Evolutionary conservation across 2,329 filamentous ascomycete genomes (phyloP).

Genomic region (Fusarium napiforme): DNA sequence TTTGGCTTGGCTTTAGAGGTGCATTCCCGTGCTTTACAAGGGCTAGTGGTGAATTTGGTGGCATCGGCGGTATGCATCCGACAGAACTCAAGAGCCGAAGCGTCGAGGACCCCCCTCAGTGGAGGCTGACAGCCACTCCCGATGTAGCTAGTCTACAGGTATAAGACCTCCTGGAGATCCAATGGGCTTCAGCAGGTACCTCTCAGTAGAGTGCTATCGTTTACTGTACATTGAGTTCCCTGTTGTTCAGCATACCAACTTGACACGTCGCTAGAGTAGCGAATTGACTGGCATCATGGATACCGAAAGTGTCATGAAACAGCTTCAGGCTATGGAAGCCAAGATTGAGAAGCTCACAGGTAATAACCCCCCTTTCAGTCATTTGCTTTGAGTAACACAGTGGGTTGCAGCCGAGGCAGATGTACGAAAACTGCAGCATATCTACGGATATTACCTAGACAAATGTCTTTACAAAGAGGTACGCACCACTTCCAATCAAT

Average conservation of each 20-base stretch:
- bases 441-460: not conserved
- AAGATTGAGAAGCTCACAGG: not conserved
- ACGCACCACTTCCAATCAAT: not conserved
- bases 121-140: not conserved
- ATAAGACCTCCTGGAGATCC: not conserved
- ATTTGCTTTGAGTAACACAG: not conserved
- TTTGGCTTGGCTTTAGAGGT: not conserved
- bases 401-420: not conserved
- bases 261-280: not conserved
- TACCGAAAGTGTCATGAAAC: not conserved
- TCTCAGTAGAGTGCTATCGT: not conserved
- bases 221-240: not conserved
- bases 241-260: not conserved
- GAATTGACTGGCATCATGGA: not conserved
- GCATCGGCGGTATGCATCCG: not conserved
- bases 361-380: rapidly evolving
- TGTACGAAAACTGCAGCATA: not conserved
- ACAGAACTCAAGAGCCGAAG: not conserved
- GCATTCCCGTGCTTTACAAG: not conserved
- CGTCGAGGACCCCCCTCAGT: not conserved
- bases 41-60: not conserved
- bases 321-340: not conserved
- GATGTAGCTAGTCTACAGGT: not conserved
- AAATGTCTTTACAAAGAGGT: constrained; percentile 1
- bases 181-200: not conserved